phyloP scores from a whole-genome alignment of 257 asterid genomes.

The Scutellaria minor region DNA sequence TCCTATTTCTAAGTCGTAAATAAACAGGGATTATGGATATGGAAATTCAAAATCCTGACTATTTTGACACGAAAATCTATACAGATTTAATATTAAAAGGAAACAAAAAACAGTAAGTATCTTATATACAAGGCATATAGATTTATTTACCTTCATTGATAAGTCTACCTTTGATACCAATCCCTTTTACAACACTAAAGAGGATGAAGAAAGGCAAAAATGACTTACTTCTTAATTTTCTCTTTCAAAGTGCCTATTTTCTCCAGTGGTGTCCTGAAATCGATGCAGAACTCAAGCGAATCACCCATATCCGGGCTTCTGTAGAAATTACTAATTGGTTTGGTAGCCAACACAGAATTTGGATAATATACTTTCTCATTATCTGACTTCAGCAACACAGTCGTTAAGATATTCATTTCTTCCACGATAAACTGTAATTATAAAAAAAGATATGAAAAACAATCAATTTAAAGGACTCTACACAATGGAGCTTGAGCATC shows the following conservation, averaged over 20 bases:
- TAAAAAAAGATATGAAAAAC: not conserved
- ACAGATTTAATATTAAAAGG: not conserved
- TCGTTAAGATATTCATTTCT: constrained; percentile 59
- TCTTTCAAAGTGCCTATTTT: constrained; percentile 50
- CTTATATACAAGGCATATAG: not conserved
- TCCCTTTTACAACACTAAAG: not conserved
- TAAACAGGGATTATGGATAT: too few relatives aligned
- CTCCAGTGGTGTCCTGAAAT: constrained; percentile 51
- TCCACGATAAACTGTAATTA: constrained; percentile 54
- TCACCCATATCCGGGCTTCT: constrained; percentile 64
- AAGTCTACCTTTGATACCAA: not conserved
- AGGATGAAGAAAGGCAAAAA: not conserved
- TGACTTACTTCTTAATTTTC: constrained; percentile 47
- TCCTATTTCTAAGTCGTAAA: too few relatives aligned
- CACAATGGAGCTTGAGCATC: not conserved
- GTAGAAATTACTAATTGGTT: constrained; percentile 56
- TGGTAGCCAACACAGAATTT: constrained; percentile 48
- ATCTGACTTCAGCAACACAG: constrained; percentile 48
- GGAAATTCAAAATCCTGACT: not conserved
- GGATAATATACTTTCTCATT: constrained; percentile 54
- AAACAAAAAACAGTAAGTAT: not conserved
- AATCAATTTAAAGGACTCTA: constrained; percentile 8
- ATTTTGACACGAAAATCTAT: not conserved
- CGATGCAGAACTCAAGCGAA: constrained; percentile 49
- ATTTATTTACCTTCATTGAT: not conserved